Base-by-base conservation (phyloP, 2,329 filamentous ascomycete genomes). In the Capronia epimyces region DNA sequence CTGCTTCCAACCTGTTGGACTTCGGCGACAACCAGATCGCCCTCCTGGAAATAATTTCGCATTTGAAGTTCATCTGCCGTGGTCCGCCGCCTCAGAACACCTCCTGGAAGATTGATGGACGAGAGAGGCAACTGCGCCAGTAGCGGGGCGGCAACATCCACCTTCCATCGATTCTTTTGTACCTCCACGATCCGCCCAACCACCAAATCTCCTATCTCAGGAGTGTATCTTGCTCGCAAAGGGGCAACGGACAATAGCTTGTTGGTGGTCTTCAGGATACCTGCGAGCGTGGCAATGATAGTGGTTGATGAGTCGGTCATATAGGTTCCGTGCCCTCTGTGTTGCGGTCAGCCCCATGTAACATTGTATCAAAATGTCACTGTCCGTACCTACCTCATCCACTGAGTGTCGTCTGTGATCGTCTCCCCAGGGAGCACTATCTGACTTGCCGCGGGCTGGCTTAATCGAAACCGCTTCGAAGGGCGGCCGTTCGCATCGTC, bases 41-140 rank as follows among this genome's bases (percentile, higher is more conserved):
- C 93, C 70, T 98, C 93, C 48, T 86, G 84, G 72, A 98, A 97
- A 71, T 96, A 98, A n/a, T 83, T 88, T 44, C 93, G 82, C 69
- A 98, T 97, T 71, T 97, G 93, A 63, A 98, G 77, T 74, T 97
- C 93, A 69, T 98, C 93, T 13, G 93, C 94, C 64, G 91, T 90
- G 22, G 93, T 98, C 59, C 93, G 79, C 66, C 91, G 87, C 52
- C 93, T 82, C 63, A 96, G 76, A 58, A 95, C 95, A 27, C 93
- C 93, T 50, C 93, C 93, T 0, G 93, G 93, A 2, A 98, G 75
- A 67, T 98, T 98, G 71, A 98, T 97, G 55, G 86, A 86, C 47
- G 83, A 87, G 37, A 98, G 82, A 15, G 89, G 88, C 8, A 98
- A 77, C 41, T 84, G 80, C 2, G 93, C 91, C 4, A 96, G 83